Evolutionary conservation across 345 rosid species (phyloP), one percentile per base, ranked within the genome.

Genomic region (Gossypium bickii): DNA sequence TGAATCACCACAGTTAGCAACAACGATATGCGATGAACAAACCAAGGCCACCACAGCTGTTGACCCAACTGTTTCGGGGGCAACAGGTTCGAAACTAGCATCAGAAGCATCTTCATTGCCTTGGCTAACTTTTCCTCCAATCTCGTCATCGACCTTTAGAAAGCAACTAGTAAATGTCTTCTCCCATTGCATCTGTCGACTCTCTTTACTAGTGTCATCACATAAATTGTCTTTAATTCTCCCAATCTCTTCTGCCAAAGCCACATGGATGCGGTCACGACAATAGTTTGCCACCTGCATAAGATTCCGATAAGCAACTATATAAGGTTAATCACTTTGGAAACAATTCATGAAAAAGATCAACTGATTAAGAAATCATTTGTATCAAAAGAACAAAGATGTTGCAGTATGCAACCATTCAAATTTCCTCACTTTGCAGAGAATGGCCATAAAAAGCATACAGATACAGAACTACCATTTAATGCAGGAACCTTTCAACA

Each of bases 241-340:
- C 76, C 83, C 83, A 70, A 92, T 84, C 83, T 91, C 95, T 83
- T 91, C 97, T 49, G 87, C 88, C 85, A 94, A 78, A 58, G 93
- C 93, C 41, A 75, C 82, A 82, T 92, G 97, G 77, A 94, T 73
- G 63, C 90, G 90, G 20, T 88, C 88, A 60, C 86, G 84, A 73
- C 98, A 94, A 66, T 92, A 94, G 71, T 91, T 86, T 76, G 98
- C 98, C 82, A 91, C 98, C 98, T 94, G 92, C 90, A 80, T 55
- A 62, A 82, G 71, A 68, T 58, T 73, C 76, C 83, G 52, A 83
- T 75, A 77, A 82, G 79, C 79, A 72, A 83, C 73, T 73, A 75
- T 55, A 38, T 68, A 73, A 79, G 60, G 27, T 62, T 34, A 22
- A 55, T 55, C 61, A 48, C 12, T 52, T 66, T 60, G 77, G 70